Percentiles rank a stretch among this genome's conserved stretches.
phyloP scores from a whole-genome alignment of 164 flowering plant species.

The Liquidambar formosana region DNA sequence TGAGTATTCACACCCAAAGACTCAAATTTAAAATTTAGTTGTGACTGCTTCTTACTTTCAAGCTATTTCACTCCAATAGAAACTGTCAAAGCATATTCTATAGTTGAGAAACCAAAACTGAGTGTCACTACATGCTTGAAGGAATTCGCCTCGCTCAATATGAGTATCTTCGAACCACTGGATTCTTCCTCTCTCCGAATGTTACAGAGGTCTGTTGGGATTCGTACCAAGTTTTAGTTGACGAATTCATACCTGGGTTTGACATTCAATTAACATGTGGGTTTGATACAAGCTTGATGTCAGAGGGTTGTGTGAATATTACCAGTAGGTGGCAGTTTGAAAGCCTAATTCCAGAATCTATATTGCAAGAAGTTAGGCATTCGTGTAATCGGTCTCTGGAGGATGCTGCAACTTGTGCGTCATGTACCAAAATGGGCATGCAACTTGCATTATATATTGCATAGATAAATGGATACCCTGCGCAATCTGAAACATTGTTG shows the following conservation, averaged over 20 bases:
- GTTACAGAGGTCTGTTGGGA: slow-evolving; percentile 57
- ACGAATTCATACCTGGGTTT: slow-evolving; percentile 24
- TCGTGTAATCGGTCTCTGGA: slow-evolving; percentile 51
- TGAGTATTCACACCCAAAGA: too few species aligned
- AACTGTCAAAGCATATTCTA: too few species aligned
- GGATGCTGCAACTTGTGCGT: slow-evolving; percentile 38
- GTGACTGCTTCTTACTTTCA: too few species aligned
- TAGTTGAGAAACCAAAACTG: neutral
- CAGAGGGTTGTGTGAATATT: slow-evolving; percentile 59
- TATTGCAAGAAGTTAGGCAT: slow-evolving; percentile 23
- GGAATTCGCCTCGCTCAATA: slow-evolving; percentile 50
- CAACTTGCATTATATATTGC: too few species aligned
- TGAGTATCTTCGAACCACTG: slow-evolving; percentile 40
- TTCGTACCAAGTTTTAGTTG: slow-evolving; percentile 28
- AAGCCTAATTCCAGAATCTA: slow-evolving; percentile 14
- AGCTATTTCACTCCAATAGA: too few species aligned
- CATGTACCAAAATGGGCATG: too few species aligned
- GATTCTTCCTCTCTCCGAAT: slow-evolving; percentile 39
- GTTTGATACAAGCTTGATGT: slow-evolving; percentile 46
- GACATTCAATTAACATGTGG: slow-evolving; percentile 46
- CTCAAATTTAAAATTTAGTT: too few species aligned
- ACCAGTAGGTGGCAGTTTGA: slow-evolving; percentile 49
- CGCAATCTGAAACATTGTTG: too few species aligned
- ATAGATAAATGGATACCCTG: too few species aligned
- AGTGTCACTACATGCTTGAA: slow-evolving; percentile 36